Evolutionary conservation across 1,284 basidiomycete genomes (phyloP).

Genomic region (Inonotus obliquus): DNA sequence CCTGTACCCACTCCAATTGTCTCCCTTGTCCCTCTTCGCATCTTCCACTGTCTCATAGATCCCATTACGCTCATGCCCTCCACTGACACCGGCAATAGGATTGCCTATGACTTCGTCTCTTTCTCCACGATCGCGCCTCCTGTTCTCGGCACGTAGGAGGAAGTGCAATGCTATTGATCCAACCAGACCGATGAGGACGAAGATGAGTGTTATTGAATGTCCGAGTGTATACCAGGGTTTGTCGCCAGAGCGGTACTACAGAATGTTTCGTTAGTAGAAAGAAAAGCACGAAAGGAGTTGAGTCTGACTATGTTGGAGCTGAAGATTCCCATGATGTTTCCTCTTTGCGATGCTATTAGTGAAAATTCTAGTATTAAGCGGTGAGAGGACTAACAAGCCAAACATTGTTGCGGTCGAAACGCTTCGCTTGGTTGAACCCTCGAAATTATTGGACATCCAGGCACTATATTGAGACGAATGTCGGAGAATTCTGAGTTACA

Average conservation of each 20-base stretch:
- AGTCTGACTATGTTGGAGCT: constrained; percentile 38
- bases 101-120: constrained; percentile 42
- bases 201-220: constrained; percentile 46
- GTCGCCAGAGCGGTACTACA: constrained; percentile 33
- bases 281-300: constrained; percentile 19
- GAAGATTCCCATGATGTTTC: constrained; percentile 44
- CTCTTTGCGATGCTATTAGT: constrained; percentile 24
- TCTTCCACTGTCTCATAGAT: constrained; percentile 43
- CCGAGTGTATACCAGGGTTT: constrained; percentile 46
- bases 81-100: constrained; percentile 13
- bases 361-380: neutral
- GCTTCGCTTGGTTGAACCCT: constrained; percentile 72
- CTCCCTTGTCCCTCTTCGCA: constrained; percentile 52
- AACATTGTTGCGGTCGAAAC: constrained; percentile 68
- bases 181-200: constrained; percentile 44
- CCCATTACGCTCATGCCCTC: constrained; percentile 27
- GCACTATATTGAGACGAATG: constrained; percentile 35
- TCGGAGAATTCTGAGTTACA: too few relatives aligned
- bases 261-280: neutral
- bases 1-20: constrained; percentile 56
- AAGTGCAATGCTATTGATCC: constrained; percentile 34
- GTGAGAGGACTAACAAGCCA: constrained; percentile 30
- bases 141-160: constrained; percentile 39
- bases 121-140: constrained; percentile 39
- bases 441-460: constrained; percentile 68